Evolutionary conservation across 2,329 filamentous ascomycete genomes (phyloP), one percentile per base, ranked within the genome.

Genomic region (Didymosphaeria variabile): DNA sequence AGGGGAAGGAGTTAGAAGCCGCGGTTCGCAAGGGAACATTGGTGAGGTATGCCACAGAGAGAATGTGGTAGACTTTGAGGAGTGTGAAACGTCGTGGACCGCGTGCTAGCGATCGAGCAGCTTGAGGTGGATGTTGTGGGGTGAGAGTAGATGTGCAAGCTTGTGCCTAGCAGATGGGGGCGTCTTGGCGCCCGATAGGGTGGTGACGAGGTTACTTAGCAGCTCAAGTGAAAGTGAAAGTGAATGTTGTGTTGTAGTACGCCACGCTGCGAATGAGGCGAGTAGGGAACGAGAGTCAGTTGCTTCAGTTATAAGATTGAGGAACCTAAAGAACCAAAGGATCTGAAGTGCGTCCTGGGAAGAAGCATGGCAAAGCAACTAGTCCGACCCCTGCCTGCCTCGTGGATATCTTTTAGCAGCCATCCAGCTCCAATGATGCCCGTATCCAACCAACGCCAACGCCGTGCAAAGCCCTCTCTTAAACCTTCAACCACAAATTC

Each of bases 401-500:
- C 13, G 13, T 47, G 53, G 53, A 55, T 55, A 55, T 55, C 46
- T 50, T 23, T 51, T 31, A 31, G 8, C 32, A 49, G 46, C 45
- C 44, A 49, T 57, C 23, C 46, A 55, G 53, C 53, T 46, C 23
- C 45, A 19, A 54, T 32, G 36, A 49, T 57, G 46, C 51, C 54
- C 47, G 34, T 55, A 45, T 58, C 63, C 60, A 54, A 54, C 57
- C 65, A 73, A 72, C 74, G 71, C 72, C 71, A 64, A 73, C 65
- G 70, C 65, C 71, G 66, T 68, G 65, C 66, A 69, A 32, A 58
- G 42, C 42, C 45, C n/a, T 26, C 21, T 12, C 61, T 64, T 70
- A 84, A 13, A 85, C 83, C 76, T 84, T 84, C 65, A 83, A 62
- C 81, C 81, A 84, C 62, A 84, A 64, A 53, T 71, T 80, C 60